phyloP scores from a whole-genome alignment of 306 rosid genomes.

The Cucurbita moschata region DNA sequence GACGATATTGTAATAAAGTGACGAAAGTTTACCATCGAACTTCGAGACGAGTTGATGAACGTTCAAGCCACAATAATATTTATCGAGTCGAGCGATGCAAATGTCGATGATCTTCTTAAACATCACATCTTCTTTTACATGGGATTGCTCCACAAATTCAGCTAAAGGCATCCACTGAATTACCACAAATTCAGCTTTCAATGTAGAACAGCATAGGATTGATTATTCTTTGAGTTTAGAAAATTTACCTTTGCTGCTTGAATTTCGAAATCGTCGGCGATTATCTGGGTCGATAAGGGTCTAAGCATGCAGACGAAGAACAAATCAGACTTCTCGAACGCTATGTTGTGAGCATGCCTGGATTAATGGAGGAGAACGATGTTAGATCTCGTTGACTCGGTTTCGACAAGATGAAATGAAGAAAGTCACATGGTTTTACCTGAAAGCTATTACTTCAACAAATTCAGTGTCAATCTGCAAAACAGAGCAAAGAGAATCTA shows the following conservation, averaged over 20 bases:
- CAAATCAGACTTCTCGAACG: conserved; percentile 84
- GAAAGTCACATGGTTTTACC: conserved; percentile 27
- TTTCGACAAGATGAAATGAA: background rate
- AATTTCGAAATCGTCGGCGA: conserved; percentile 66
- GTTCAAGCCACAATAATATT: conserved; percentile 59
- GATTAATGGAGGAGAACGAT: background rate
- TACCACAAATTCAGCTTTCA: background rate
- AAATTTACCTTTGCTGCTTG: conserved; percentile 70
- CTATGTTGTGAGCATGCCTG: conserved; percentile 86
- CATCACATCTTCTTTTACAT: conserved; percentile 65
- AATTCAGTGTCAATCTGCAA: conserved; percentile 83
- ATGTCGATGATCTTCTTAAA: conserved; percentile 67
- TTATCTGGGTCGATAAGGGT: conserved; percentile 54
- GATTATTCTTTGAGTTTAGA: background rate
- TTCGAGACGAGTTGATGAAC: conserved; percentile 59
- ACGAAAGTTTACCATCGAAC: conserved; percentile 67
- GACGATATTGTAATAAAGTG: conserved; percentile 57
- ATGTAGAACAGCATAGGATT: background rate
- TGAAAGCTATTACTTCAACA: conserved; percentile 86
- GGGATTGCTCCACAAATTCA: conserved; percentile 78
- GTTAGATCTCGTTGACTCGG: background rate
- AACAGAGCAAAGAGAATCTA: conserved; percentile 5
- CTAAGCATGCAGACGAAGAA: conserved; percentile 86
- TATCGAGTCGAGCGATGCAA: conserved; percentile 56
- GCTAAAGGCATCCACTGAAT: conserved; percentile 85